Evolutionary conservation across 2,329 filamentous ascomycete genomes (phyloP).

Genomic region (Fusarium guadeloupense): DNA sequence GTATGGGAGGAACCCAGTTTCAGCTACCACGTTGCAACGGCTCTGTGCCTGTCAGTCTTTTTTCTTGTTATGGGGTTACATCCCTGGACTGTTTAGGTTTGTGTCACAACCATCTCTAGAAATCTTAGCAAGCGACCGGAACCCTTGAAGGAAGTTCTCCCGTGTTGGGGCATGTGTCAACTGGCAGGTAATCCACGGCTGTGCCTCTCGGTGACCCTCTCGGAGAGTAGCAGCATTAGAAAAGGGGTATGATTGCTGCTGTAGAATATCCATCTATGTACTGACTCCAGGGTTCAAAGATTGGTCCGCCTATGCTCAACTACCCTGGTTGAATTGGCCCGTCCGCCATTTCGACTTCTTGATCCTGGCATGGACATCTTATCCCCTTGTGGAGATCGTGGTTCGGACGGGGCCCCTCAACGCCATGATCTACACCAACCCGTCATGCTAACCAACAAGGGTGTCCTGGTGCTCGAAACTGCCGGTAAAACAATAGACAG

Average conservation of each 20-base stretch:
- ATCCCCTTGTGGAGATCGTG: constrained; percentile 47
- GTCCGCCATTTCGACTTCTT: constrained; percentile 26
- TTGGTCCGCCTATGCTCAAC: constrained; percentile 23
- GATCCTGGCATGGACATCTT: constrained; percentile 42
- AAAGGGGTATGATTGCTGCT: constrained; percentile 31
- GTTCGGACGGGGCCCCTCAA: constrained; percentile 45
- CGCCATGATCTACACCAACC: constrained; percentile 45
- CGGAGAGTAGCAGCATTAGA: constrained; percentile 23
- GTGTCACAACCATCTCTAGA: constrained; percentile 35
- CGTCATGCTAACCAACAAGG: constrained; percentile 42
- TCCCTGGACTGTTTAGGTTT: constrained; percentile 31
- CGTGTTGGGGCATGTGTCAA: constrained; percentile 35
- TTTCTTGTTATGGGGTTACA: constrained; percentile 26
- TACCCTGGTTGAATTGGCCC: constrained; percentile 24
- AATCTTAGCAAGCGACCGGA: constrained; percentile 29
- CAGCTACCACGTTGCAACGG: constrained; percentile 26
- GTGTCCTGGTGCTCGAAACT: constrained; percentile 41
- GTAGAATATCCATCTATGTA: constrained; percentile 28
- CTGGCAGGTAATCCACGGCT: constrained; percentile 38
- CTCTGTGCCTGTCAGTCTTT: constrained; percentile 31
- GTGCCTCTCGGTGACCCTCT: constrained; percentile 35
- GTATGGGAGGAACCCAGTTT: constrained; percentile 21
- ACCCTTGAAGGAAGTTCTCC: constrained; percentile 38
- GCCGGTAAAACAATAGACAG: constrained; percentile 34
- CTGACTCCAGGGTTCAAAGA: constrained; percentile 20